Percentiles rank a stretch among this genome's conserved stretches.
These are phyloP conservation scores for Tolypocladium ovalisporum DNA, from an alignment of 2,329 filamentous ascomycete genomes.

Conservation along the genomic window DNA sequence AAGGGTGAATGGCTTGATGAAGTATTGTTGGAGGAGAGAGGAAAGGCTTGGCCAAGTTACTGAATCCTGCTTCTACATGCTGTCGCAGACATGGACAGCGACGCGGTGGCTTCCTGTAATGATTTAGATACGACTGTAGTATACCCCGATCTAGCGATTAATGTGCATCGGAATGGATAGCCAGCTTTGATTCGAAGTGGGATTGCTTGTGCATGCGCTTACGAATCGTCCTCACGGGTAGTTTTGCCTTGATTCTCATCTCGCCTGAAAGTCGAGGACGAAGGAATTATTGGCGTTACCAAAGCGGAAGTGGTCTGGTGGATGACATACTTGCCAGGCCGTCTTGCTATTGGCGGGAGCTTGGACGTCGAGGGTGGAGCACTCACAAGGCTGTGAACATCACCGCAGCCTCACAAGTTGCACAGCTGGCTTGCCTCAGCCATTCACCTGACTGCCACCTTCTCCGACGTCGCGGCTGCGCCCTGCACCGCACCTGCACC, in stretches of 20 bases:
- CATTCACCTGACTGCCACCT: not conserved
- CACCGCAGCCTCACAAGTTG: constrained; percentile 4
- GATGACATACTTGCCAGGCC: not conserved
- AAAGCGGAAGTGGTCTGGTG: not conserved
- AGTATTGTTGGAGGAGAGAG: not conserved
- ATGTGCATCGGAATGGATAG: constrained; percentile 16
- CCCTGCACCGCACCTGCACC: not conserved
- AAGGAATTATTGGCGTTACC: not conserved
- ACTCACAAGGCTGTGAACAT: constrained; percentile 6
- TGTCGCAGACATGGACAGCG: constrained; percentile 6
- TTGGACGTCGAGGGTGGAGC: not conserved
- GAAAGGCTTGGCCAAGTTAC: constrained; percentile 4
- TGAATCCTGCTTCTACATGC: constrained; percentile 13
- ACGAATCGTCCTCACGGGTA: too few relatives aligned
- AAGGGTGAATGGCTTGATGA: not conserved
- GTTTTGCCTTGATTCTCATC: too few relatives aligned
- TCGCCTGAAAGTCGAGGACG: too few relatives aligned
- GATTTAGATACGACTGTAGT: constrained; percentile 23
- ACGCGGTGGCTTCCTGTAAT: constrained; percentile 14
- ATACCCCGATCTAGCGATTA: constrained; percentile 25
- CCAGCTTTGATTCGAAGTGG: not conserved
- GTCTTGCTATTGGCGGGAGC: not conserved
- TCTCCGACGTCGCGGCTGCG: not conserved
- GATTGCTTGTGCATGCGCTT: not conserved
- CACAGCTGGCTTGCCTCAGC: not conserved